Base-by-base conservation (phyloP, 495 filamentous ascomycete species). In the Daldinia bambusicola region DNA sequence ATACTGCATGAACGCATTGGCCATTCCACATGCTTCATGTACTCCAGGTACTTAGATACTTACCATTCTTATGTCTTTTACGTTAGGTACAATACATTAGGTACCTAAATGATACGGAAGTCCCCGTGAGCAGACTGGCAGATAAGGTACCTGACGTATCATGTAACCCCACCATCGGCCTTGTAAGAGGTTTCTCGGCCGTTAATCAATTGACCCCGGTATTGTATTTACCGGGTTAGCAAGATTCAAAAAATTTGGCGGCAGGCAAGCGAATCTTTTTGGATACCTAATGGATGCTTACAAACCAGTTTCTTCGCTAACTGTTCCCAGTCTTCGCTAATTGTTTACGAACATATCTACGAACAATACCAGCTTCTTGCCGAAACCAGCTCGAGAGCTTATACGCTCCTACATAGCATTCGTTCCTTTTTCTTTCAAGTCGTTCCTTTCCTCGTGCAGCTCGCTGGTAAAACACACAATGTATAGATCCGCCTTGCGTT, bases 401-500 rank as follows among this genome's bases (percentile, higher is more conserved):
- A 2, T 22, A 51, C 14, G n/a, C 52, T 62, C 59, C 5, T n/a
- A n/a, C n/a, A 63, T 41, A 22, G 20, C 20, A 55, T 67, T 53
- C 12, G 14, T 20, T 63, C 26, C 26, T 50, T 66, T 12, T 8
- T 41, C 51, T 65, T 64, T 48, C 30, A 26, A 65, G 52, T 37
- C 31, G 52, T 41, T 73, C 41, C 50, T 65, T 65, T 36, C 9
- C 4, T 4, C 30, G n/a, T 26, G 61, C 16, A 13, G 36, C 52
- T 63, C 22, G 18, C 48, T 48, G 14, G 48, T 61, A 78, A 80
- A 40, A 92, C n/a, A 26, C 1, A 26, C 26, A 26, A 26, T 92
- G 89, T 90, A 89, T 60, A 89, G 87, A 77, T 76, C 87, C 66
- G 86, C 85, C 55, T 77, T 86, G 64, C 82, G 88, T 79, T 82